phyloP scores from a whole-genome alignment of 306 rosid genomes.

The Comarum palustre region DNA sequence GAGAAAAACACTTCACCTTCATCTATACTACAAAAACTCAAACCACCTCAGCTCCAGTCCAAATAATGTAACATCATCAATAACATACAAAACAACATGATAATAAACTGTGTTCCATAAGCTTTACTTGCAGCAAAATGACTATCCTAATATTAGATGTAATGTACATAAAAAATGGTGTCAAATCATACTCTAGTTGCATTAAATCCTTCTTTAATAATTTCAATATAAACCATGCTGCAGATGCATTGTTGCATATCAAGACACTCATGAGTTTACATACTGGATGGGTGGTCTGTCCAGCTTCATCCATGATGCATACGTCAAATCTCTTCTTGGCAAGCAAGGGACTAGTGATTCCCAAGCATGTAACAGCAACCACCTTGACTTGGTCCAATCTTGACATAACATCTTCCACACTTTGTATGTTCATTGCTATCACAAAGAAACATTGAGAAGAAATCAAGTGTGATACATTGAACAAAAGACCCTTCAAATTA shows the following conservation, averaged over 20 bases:
- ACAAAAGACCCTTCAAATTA: conserved; percentile 5
- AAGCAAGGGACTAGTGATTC: conserved; percentile 77
- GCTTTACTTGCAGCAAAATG: background rate
- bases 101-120: background rate
- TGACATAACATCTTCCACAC: conserved; percentile 61
- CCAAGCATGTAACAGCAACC: conserved; percentile 89
- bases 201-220: background rate
- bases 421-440: conserved; percentile 47
- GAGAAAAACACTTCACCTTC: background rate
- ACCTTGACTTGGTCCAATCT: conserved; percentile 83
- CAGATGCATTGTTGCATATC: background rate
- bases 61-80: background rate
- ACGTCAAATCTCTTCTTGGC: conserved; percentile 75
- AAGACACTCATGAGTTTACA: conserved; percentile 28
- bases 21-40: background rate
- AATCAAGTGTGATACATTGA: conserved; percentile 17
- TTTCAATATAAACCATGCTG: conserved; percentile 6
- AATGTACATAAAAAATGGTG: background rate
- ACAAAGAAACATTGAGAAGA: conserved; percentile 30
- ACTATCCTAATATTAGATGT: background rate
- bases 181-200: background rate
- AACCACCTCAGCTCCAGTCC: background rate
- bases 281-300: conserved; percentile 95
- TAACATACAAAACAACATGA: background rate
- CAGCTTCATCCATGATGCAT: conserved; percentile 99